These are phyloP conservation scores for Alternaria angustiovoidea DNA, from an alignment of 2,329 filamentous ascomycete genomes.

Conservation along the genomic window DNA sequence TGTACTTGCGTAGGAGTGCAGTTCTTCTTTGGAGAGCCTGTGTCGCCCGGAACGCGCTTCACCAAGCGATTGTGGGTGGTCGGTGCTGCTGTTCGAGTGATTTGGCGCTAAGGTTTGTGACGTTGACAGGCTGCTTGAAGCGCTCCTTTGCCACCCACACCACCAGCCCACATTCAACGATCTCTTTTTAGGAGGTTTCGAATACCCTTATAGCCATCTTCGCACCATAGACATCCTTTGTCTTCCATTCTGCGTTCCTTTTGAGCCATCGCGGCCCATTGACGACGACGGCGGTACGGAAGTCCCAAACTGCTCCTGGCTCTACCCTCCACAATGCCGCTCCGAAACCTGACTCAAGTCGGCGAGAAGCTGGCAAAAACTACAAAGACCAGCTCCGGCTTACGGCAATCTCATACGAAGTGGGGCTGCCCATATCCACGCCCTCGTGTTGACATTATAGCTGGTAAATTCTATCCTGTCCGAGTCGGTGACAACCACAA, in stretches of 20 bases:
- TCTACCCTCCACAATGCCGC: neutral
- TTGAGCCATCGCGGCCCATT: neutral
- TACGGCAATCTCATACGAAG: neutral
- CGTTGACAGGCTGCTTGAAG: constrained; percentile 1
- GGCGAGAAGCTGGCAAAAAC: neutral
- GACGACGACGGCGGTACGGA: neutral
- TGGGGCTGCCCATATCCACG: neutral
- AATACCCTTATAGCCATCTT: neutral
- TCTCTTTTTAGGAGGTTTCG: neutral
- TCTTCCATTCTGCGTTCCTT: neutral
- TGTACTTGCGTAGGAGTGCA: neutral
- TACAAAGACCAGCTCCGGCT: neutral
- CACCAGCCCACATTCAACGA: constrained; percentile 7
- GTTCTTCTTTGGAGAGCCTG: neutral
- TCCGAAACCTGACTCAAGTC: neutral
- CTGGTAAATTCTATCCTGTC: neutral
- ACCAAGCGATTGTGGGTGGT: neutral
- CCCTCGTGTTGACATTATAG: neutral
- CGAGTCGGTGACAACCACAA: neutral
- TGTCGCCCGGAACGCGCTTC: neutral
- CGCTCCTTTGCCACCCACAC: constrained; percentile 4
- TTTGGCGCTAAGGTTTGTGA: constrained; percentile 4
- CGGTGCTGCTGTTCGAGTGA: neutral
- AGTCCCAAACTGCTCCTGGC: neutral
- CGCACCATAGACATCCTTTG: neutral